Evolutionary conservation across 371 early-diverging fungal species (phyloP), one percentile per base, ranked within the genome.

Genomic region (Apophysomyces ossiformis): DNA sequence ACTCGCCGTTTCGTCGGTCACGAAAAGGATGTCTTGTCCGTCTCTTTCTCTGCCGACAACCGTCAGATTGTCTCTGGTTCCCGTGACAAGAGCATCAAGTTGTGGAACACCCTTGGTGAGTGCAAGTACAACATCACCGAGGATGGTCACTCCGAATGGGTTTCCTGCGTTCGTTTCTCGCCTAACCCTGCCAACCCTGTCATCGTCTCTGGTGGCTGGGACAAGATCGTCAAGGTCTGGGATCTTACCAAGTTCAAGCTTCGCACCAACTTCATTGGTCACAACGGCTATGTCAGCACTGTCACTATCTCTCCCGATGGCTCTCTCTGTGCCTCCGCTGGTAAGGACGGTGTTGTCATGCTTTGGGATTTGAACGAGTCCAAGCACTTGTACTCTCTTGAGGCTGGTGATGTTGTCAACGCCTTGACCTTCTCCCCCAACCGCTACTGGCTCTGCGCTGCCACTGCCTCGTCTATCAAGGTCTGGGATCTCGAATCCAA

Each of bases 381-480:
- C 87, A 96, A 97, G 92, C 97, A 97, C 94, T 86, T 97, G 76
- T 97, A 96, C 93, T 93, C 95, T 64, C 89, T 97, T 71, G 96
- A 96, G 78, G 95, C 95, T 74, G 93, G 90, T 60, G 93, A 92
- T 82, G 78, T 85, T 73, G 93, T 99, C 89, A 90, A 96, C 89
- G 90, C 95, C 75, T 87, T 99, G 57, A 90, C 89, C 82, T 99
- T 99, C 93, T 95, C 95, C 71, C 96, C 97, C 78, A 97, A 97
- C 93, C 92, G 97, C 67, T 98, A 97, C 96, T 99, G 99, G 99
- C 89, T 99, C 73, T 95, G 96, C 89, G 97, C 97, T 75, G 99
- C 98, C 82, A 96, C 96, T 73, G 86, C 88, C 69, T 82, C 87
- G 62, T 87, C 91, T 83, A 96, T 99, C 90, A 95, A 94, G 92